A percentile compares a stretch with the other conserved stretches of the same genome.
Conservation (phyloP, 257 asterid species). For the Petunia axillaris region DNA sequence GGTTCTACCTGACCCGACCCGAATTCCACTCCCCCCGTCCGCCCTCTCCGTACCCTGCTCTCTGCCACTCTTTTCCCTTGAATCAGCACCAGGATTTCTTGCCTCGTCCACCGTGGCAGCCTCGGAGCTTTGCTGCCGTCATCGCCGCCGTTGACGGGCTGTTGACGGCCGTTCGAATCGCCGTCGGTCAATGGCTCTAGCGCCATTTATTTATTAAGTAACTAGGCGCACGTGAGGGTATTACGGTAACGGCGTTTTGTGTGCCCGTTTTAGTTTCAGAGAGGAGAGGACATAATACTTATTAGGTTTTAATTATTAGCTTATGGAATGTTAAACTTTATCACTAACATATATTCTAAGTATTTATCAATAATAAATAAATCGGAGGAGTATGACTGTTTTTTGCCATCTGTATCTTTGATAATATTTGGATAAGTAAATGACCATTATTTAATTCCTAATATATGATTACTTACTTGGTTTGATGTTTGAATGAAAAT, state of each 20-base stretch:
- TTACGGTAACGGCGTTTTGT: constrained; percentile 25
- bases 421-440: neutral
- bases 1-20: constrained; percentile 84
- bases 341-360: neutral
- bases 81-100: constrained; percentile 82
- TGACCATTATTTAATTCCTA: neutral
- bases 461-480: neutral
- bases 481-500: neutral
- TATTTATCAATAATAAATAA: neutral
- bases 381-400: neutral
- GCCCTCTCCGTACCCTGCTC: constrained; percentile 62
- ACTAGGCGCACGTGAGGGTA: neutral
- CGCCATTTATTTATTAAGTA: constrained; percentile 44
- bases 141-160: constrained; percentile 45
- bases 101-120: constrained; percentile 92
- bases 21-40: constrained; percentile 58
- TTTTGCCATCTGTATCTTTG: neutral
- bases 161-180: constrained; percentile 59
- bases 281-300: neutral
- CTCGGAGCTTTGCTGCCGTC: constrained; percentile 61
- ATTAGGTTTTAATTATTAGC: neutral
- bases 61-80: constrained; percentile 87
- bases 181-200: constrained; percentile 65
- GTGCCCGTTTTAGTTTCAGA: neutral
- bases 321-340: neutral